phyloP scores from a whole-genome alignment of 176 grass and related monocot genomes.

The Carex myosuroides region DNA sequence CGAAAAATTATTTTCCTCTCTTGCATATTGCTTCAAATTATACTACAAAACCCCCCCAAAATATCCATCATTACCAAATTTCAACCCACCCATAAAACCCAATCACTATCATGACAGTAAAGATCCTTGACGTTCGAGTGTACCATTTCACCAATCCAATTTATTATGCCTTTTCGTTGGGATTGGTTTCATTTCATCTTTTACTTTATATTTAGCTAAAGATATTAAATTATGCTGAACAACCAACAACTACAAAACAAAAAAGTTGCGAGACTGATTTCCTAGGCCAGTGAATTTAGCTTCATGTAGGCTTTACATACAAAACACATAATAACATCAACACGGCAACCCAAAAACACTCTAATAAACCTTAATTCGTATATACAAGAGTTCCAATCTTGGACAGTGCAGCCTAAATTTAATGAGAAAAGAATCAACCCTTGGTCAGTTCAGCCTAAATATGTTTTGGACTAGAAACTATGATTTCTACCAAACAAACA shows the following conservation, averaged over 20 bases:
- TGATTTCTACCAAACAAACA: background rate
- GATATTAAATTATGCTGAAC: background rate
- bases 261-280: background rate
- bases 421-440: background rate
- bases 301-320: background rate
- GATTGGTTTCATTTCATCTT: background rate
- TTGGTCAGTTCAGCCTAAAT: background rate
- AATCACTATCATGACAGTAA: background rate
- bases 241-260: background rate
- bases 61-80: too few relatives aligned
- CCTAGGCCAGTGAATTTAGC: background rate
- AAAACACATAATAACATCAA: background rate
- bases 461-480: background rate
- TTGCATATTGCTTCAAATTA: too few relatives aligned
- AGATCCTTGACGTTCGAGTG: background rate
- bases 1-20: too few relatives aligned
- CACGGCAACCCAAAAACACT: background rate
- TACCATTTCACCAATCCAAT: background rate
- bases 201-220: background rate
- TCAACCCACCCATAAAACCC: background rate
- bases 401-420: background rate
- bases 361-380: slow-evolving; percentile 7
- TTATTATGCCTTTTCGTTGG: too few relatives aligned
- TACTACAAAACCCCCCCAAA: too few relatives aligned
- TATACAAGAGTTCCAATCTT: slow-evolving; percentile 11